A percentile compares a stretch with the other conserved stretches of the same genome.
Conservation (phyloP, 306 rosid species). For the Cucumis melo region DNA sequence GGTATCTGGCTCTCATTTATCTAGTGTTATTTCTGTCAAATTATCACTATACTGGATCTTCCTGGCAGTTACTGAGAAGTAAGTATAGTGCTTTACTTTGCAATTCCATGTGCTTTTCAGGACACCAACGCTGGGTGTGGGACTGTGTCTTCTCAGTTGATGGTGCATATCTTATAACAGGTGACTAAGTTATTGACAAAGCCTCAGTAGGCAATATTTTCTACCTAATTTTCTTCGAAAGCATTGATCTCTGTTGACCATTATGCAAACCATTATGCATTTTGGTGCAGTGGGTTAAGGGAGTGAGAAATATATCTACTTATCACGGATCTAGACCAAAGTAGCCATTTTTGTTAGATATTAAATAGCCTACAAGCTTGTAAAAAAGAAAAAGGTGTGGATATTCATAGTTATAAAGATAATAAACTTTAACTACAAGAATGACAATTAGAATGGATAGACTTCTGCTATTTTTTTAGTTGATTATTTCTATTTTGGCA, state of each 20-base stretch:
- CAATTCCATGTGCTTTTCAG: slow-evolving; percentile 28
- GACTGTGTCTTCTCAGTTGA: slow-evolving; percentile 98
- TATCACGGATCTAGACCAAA: not conserved
- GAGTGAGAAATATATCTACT: not conserved
- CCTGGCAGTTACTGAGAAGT: not conserved
- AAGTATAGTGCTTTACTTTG: slow-evolving; percentile 7
- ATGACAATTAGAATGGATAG: not conserved
- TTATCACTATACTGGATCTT: not conserved
- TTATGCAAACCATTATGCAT: not conserved
- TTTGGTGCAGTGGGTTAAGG: not conserved
- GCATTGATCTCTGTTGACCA: not conserved
- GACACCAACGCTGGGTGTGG: slow-evolving; percentile 98
- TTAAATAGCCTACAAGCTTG: not conserved
- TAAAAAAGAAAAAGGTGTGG: not conserved
- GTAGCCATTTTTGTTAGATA: not conserved
- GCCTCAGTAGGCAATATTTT: not conserved
- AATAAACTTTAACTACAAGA: not conserved
- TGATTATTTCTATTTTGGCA: not conserved
- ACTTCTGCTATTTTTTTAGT: not conserved
- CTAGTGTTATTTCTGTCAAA: not conserved
- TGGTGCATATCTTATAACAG: slow-evolving; percentile 97
- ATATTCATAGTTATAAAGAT: not conserved
- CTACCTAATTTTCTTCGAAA: not conserved
- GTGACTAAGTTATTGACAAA: slow-evolving; percentile 21
- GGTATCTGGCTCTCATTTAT: slow-evolving; percentile 30